Evolutionary conservation across 805 yeast genomes (phyloP).

Genomic region (Schizosaccharomyces lindneri): DNA sequence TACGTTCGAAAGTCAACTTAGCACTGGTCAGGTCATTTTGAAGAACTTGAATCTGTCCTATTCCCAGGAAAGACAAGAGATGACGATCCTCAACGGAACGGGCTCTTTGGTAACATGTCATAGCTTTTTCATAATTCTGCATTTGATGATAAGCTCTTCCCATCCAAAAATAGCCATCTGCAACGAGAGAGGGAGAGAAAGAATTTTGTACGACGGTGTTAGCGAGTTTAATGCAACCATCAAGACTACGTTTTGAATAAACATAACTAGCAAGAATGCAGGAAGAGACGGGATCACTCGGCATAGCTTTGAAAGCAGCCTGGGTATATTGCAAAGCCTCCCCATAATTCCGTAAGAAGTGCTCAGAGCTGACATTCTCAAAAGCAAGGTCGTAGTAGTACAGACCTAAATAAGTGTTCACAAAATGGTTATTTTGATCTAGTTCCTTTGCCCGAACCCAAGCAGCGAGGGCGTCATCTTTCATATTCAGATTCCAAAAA

Average conservation of each 20-base stretch:
- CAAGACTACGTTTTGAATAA: slow-evolving; percentile 41
- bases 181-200: slow-evolving; percentile 19
- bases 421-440: slow-evolving; percentile 33
- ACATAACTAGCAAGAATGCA: slow-evolving; percentile 44
- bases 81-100: slow-evolving; percentile 34
- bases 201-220: slow-evolving; percentile 22
- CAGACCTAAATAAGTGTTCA: slow-evolving; percentile 39
- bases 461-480: slow-evolving; percentile 46
- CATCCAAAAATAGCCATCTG: slow-evolving; percentile 61
- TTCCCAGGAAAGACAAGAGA: slow-evolving; percentile 49
- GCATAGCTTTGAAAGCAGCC: slow-evolving; percentile 15
- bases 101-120: slow-evolving; percentile 47
- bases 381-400: slow-evolving; percentile 43
- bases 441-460: slow-evolving; percentile 63
- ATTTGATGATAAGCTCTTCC: slow-evolving; percentile 49
- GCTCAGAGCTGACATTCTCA: slow-evolving; percentile 25
- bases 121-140: slow-evolving; percentile 42
- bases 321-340: slow-evolving; percentile 26
- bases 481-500: slow-evolving; percentile 68
- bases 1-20: slow-evolving; percentile 53
- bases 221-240: slow-evolving; percentile 31
- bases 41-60: slow-evolving; percentile 60
- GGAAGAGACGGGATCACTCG: slow-evolving; percentile 33
- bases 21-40: slow-evolving; percentile 57
- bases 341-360: slow-evolving; percentile 35